Conservation (phyloP, 1,139 yeast genomes). For the Taphrina flavorubra region DNA sequence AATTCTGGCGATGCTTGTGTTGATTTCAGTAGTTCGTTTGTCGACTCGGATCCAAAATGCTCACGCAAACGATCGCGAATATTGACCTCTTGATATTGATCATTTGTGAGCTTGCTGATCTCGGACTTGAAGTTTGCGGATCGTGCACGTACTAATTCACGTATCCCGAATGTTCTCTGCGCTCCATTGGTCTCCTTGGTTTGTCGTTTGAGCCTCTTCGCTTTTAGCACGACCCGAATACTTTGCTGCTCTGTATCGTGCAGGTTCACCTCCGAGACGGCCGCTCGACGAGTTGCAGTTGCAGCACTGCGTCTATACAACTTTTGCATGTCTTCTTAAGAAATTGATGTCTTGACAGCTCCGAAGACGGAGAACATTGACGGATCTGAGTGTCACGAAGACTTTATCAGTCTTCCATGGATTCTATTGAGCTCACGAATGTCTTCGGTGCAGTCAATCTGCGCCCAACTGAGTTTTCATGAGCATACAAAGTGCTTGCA, state of each 20-base stretch:
- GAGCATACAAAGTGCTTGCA: too few species aligned
- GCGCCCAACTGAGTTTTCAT: too few species aligned
- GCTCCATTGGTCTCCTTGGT: not conserved
- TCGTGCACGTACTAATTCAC: conserved; percentile 13
- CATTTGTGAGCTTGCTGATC: conserved; percentile 12
- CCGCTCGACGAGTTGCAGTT: conserved; percentile 1
- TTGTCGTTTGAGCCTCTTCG: not conserved
- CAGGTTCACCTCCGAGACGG: not conserved
- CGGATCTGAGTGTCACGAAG: too few species aligned
- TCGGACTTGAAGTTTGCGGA: conserved; percentile 15
- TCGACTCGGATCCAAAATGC: conserved; percentile 11
- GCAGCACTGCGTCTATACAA: conserved; percentile 6
- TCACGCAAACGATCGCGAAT: not conserved
- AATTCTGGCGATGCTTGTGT: conserved; percentile 12
- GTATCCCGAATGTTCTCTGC: conserved; percentile 13
- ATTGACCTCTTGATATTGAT: not conserved
- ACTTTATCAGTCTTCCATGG: not conserved
- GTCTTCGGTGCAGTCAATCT: too few species aligned
- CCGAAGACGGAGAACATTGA: not conserved
- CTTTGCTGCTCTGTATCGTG: not conserved
- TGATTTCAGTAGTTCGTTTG: not conserved
- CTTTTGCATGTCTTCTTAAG: conserved; percentile 3
- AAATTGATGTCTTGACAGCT: not conserved
- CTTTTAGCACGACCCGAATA: not conserved
- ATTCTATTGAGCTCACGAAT: too few species aligned